These are phyloP conservation scores for Mycena venus DNA, from an alignment of 768 basidiomycete genomes.

Conservation along the genomic window DNA sequence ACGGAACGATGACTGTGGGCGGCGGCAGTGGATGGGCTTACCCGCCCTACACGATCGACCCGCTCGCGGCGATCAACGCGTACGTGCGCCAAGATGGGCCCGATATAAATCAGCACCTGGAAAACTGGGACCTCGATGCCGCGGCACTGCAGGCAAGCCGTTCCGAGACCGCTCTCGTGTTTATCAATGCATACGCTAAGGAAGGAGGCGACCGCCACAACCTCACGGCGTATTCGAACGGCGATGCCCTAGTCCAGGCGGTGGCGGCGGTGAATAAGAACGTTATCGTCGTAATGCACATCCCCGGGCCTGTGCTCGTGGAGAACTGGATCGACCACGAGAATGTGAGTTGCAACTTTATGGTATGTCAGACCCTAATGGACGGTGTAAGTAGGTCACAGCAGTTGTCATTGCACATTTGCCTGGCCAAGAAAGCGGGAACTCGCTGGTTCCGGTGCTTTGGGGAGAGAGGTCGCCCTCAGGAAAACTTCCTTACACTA, in stretches of 20 bases:
- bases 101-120: constrained; percentile 20
- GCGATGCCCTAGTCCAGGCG: constrained; percentile 18
- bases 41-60: constrained; percentile 26
- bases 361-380: not conserved
- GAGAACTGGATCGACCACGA: constrained; percentile 23
- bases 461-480: constrained; percentile 23
- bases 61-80: constrained; percentile 20
- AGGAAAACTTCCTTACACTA: constrained; percentile 19
- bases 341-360: not conserved
- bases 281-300: constrained; percentile 16
- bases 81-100: constrained; percentile 13
- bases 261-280: constrained; percentile 23
- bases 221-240: constrained; percentile 15
- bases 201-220: constrained; percentile 17
- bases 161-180: constrained; percentile 18
- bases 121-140: constrained; percentile 22
- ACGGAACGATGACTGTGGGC: constrained; percentile 16
- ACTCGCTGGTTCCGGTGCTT: constrained; percentile 14
- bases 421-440: constrained; percentile 21
- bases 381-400: not conserved
- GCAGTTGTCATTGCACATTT: constrained; percentile 24
- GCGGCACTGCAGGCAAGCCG: constrained; percentile 20
- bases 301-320: constrained; percentile 17
- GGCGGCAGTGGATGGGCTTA: constrained; percentile 24
- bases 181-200: constrained; percentile 14